Base-by-base conservation (phyloP, 2,329 filamentous ascomycete genomes). In the Corynespora cassiicola region DNA sequence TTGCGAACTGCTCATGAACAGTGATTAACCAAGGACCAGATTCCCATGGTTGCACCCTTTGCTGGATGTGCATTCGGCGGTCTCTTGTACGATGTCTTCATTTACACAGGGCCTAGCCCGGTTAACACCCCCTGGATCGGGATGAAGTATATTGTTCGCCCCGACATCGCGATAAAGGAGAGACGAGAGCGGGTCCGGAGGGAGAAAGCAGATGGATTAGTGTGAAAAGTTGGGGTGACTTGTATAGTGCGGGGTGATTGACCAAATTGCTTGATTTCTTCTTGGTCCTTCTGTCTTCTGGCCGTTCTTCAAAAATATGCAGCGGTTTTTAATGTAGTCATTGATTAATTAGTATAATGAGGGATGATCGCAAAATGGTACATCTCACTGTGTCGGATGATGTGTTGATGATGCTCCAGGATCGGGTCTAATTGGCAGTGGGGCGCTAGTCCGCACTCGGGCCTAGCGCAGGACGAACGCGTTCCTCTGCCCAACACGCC, bases 41-140 rank as follows among this genome's bases (percentile, higher is more conserved):
- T 89, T 14, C 86, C 86, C 0, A 86, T 90, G 74, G 80, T 90
- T 4, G 77, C 84, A 2, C 86, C 86, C 0, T 88, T 89, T 58
- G 63, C 79, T 7, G 86, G 86, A 1, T 62, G 61, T 35, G 43
- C 49, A 3, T 64, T 63, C 38, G 58, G 63, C 1, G 60, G 52
- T 0, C 57, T 61, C 15, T 33, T 66, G 15, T 65, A 66, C 20
- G 60, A 68, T 46, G 18, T 61, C 2, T 66, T 68, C 72, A 28
- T 90, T 24, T 90, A 84, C 60, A 86, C 82, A 0, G 86, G 86
- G 3, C 65, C 84, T n/a, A 86, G 79, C 50, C 85, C 85, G 1
- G 74, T 89, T 50, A 89, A 89, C 66, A 82, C 76, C 0, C 84
- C 84, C 0, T 84, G 75, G 68, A 63, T 87, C 56, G 85, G 85